Evolutionary conservation across 345 rosid genomes (phyloP).

Genomic region (Gossypium raimondii): DNA sequence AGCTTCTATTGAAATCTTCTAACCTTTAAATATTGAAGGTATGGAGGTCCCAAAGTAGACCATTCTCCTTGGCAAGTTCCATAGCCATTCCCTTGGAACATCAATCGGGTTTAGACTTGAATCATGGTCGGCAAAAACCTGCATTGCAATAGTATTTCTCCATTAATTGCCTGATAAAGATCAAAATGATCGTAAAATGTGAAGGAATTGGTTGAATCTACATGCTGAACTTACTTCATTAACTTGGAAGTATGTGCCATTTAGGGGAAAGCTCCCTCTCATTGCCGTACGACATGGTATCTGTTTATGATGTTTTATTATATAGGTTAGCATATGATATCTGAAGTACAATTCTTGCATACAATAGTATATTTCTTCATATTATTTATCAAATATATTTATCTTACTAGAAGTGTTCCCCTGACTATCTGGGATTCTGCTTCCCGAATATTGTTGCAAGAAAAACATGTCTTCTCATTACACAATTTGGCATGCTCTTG

Average conservation of each 20-base stretch:
- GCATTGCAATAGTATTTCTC: slow-evolving; percentile 1
- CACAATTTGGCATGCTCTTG: slow-evolving; percentile 49
- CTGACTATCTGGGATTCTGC: slow-evolving; percentile 67
- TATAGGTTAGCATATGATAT: slow-evolving; percentile 4
- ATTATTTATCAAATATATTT: slow-evolving; percentile 15
- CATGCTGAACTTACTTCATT: slow-evolving; percentile 55
- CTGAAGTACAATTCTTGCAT: neutral
- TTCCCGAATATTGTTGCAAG: slow-evolving; percentile 66
- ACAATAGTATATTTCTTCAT: neutral
- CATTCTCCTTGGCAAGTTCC: slow-evolving; percentile 69
- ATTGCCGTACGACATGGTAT: slow-evolving; percentile 95
- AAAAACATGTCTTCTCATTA: slow-evolving; percentile 58
- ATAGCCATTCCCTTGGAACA: slow-evolving; percentile 74
- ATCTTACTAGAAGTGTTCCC: slow-evolving; percentile 81
- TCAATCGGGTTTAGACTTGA: slow-evolving; percentile 70
- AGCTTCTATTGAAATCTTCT: slow-evolving; percentile 3
- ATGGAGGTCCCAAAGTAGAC: slow-evolving; percentile 93
- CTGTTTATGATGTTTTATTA: slow-evolving; percentile 29
- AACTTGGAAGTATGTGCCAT: slow-evolving; percentile 95
- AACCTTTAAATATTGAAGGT: slow-evolving; percentile 88
- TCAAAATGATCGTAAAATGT: neutral
- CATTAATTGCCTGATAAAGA: slow-evolving; percentile 1
- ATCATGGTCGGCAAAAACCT: slow-evolving; percentile 95
- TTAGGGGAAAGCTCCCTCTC: slow-evolving; percentile 94
- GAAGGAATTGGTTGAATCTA: slow-evolving; percentile 1